Base-by-base conservation (phyloP, 2,329 filamentous ascomycete genomes). In the Nemania abortiva region DNA sequence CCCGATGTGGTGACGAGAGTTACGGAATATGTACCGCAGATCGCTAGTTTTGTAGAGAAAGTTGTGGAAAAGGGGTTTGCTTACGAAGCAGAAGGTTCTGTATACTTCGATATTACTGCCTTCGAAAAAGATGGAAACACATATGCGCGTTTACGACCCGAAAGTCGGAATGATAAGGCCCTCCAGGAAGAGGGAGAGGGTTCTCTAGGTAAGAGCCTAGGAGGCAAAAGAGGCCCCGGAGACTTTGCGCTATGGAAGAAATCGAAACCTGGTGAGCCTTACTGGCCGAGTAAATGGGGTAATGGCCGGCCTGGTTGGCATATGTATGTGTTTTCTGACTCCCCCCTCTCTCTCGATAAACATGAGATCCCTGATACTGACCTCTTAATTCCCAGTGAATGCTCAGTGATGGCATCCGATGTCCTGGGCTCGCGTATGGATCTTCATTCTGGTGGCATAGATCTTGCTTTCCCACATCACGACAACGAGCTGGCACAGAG, bases 241-340 rank as follows among this genome's bases (percentile, higher is more conserved):
- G 95, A 98, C 77, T 98, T 98, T 81, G 95, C 94, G 0, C 84
- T 98, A 1, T 98, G 94, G 95, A 98, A 98, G 80, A 90, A 91
- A 63, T 95, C 92, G 1, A 98, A 97, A 82, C 89, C 93, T 15
- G 95, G 95, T 52, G 95, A 98, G 84, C 95, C 95, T 0, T 92
- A 89, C 73, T 98, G 95, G 95, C 86, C 90, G 5, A 96, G 92
- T 74, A 90, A 90, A 3, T 98, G 95, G 95, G 94, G 95, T 4
- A 86, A 90, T 65, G 95, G 95, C 4, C 87, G 95, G 53, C 95
- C 95, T 0, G 95, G 95, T 20, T 98, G 95, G 95, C 95, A 98
- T 78, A 98, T 98, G 70, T 72, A 65, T 37, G 70, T 65, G 31
- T 50, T 58, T 22, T n/a, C 22, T 54, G 11, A n/a, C 18, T 13